phyloP scores from a whole-genome alignment of 1,284 basidiomycete genomes.

The Wolfiporia cocos region DNA sequence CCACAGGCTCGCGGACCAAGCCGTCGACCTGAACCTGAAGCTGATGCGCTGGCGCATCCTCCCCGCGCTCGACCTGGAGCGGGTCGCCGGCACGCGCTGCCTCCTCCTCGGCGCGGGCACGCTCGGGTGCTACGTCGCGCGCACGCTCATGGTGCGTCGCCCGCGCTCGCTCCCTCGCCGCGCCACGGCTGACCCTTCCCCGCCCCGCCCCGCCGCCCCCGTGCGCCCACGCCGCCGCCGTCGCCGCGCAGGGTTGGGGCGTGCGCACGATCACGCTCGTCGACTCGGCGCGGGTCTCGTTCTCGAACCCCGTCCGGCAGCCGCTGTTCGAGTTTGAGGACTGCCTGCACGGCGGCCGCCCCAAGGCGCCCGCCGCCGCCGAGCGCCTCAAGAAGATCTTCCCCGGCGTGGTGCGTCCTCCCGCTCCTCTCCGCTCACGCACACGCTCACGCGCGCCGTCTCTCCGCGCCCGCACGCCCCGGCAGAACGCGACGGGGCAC shows the following conservation, averaged over 20 bases:
- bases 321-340: conserved; percentile 95
- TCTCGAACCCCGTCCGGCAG: conserved; percentile 95
- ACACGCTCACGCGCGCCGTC: no score
- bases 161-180: neutral
- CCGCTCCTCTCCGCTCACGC: conserved; percentile 1
- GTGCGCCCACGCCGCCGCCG: neutral
- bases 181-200: neutral
- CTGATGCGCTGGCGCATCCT: conserved; percentile 98
- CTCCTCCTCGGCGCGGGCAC: conserved; percentile 93
- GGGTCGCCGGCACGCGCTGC: conserved; percentile 75
- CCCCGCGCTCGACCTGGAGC: conserved; percentile 85
- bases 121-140: conserved; percentile 92
- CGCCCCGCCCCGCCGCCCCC: neutral
- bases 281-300: conserved; percentile 88
- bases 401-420: conserved; percentile 83
- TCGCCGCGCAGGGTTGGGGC: conserved; percentile 81
- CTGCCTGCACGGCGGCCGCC: conserved; percentile 89
- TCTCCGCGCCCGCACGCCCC: neutral
- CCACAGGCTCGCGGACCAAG: conserved; percentile 86
- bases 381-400: conserved; percentile 84
- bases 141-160: conserved; percentile 74
- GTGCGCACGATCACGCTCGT: conserved; percentile 90
- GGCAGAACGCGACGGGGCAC: conserved; percentile 73
- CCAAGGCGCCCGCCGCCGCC: conserved; percentile 91
- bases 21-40: conserved; percentile 95